These are phyloP conservation scores for Sisymbrium altissimum DNA, from an alignment of 345 rosid genomes.

Conservation along the genomic window DNA sequence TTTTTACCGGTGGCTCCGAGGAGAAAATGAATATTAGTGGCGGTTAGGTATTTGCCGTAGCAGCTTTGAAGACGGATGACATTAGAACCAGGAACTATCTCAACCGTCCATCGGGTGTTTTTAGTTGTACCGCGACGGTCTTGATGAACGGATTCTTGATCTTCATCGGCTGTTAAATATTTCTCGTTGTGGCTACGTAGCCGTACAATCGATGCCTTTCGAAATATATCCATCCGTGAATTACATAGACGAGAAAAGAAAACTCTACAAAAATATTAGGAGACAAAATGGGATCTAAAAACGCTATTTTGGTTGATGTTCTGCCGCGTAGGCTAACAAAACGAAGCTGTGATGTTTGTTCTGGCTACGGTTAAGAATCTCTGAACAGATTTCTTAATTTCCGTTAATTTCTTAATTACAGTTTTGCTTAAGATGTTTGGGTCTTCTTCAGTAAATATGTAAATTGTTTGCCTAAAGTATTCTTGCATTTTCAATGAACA, in stretches of 20 bases:
- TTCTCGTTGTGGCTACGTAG: constrained; percentile 71
- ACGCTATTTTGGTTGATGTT: not conserved
- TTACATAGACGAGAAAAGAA: not conserved
- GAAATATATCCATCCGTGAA: constrained; percentile 56
- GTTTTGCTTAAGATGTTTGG: too few relatives aligned
- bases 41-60: constrained; percentile 70
- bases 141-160: constrained; percentile 54
- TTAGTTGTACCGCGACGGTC: constrained; percentile 53
- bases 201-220: constrained; percentile 48
- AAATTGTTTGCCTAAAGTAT: too few relatives aligned
- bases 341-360: not conserved
- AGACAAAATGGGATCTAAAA: not conserved
- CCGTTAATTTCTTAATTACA: too few relatives aligned
- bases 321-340: not conserved
- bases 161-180: constrained; percentile 58
- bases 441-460: too few relatives aligned
- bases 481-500: too few relatives aligned
- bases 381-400: too few relatives aligned
- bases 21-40: constrained; percentile 53
- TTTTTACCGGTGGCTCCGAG: constrained; percentile 63
- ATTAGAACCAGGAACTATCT: constrained; percentile 32
- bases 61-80: constrained; percentile 57
- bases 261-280: not conserved
- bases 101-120: constrained; percentile 66
- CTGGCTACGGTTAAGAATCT: too few relatives aligned